phyloP scores from a whole-genome alignment of 257 asterid species.

The Ligustrum vulgare region DNA sequence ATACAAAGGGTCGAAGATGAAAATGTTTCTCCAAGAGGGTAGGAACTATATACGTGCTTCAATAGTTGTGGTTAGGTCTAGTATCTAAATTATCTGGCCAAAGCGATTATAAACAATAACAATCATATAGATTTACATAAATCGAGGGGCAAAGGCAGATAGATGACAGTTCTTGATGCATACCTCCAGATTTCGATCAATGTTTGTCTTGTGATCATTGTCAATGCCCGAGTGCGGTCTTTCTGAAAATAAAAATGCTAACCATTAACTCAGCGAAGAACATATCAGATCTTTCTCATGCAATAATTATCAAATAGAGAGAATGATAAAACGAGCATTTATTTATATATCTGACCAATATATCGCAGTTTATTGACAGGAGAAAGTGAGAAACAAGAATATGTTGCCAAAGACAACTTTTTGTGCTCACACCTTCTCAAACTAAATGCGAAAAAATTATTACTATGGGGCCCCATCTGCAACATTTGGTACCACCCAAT shows the following conservation, averaged over 20 bases:
- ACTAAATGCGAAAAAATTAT: background rate
- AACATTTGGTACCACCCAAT: background rate
- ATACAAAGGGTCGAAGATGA: background rate
- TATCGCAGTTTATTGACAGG: background rate
- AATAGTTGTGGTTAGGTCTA: background rate
- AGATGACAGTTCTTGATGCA: background rate
- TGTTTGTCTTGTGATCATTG: constrained; percentile 67
- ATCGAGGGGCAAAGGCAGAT: background rate
- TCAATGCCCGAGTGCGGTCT: constrained; percentile 62
- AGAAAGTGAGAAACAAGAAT: background rate
- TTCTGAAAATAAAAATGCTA: constrained; percentile 41
- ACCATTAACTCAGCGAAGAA: background rate
- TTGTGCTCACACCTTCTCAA: background rate
- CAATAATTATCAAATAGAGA: background rate
- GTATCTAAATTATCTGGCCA: background rate
- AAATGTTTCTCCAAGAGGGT: background rate
- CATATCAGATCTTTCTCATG: background rate
- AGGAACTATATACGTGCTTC: background rate
- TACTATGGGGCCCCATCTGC: background rate
- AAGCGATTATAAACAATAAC: background rate
- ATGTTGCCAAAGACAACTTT: background rate
- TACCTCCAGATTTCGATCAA: constrained; percentile 81
- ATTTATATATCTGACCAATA: background rate
- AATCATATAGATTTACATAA: background rate
- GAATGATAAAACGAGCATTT: background rate